A percentile compares a stretch with the other conserved stretches of the same genome.
Evolutionary conservation across 352 stramenopile species (phyloP).

Genomic region (Ophiocytium majus): DNA sequence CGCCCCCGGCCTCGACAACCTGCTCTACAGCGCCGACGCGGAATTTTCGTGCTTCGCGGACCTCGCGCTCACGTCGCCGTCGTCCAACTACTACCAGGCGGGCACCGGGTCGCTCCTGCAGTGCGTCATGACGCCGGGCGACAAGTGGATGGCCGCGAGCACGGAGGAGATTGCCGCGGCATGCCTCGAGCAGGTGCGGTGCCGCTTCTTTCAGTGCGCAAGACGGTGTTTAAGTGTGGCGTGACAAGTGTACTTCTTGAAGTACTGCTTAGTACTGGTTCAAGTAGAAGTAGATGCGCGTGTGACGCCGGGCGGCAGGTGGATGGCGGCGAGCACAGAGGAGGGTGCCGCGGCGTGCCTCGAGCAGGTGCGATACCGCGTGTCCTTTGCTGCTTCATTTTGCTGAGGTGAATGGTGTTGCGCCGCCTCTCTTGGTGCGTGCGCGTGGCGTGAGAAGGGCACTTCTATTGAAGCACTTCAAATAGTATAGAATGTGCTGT

Average conservation of each 20-base stretch:
- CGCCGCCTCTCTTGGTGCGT: too few relatives aligned
- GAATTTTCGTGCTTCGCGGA: slow-evolving; percentile 82
- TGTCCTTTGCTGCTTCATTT: too few relatives aligned
- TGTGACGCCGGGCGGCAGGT: slow-evolving; percentile 60
- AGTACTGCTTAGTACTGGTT: too few relatives aligned
- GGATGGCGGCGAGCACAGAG: slow-evolving; percentile 58
- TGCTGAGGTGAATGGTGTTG: too few relatives aligned
- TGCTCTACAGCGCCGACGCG: slow-evolving; percentile 76
- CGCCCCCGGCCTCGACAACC: slow-evolving; percentile 73
- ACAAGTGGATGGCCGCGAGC: slow-evolving; percentile 60
- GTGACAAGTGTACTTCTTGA: too few relatives aligned
- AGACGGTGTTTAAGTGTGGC: too few relatives aligned
- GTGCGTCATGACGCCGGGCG: slow-evolving; percentile 59
- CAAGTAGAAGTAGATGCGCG: too few relatives aligned
- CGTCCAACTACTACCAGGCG: slow-evolving; percentile 74
- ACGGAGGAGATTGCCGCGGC: slow-evolving; percentile 57
- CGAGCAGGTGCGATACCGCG: too few relatives aligned
- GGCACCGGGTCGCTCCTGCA: slow-evolving; percentile 60
- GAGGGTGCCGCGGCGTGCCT: slow-evolving; percentile 56
- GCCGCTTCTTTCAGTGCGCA: too few relatives aligned
- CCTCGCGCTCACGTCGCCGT: slow-evolving; percentile 70
- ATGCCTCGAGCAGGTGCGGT: slow-evolving; percentile 54
- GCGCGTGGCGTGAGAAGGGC: too few relatives aligned
- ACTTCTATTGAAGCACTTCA: too few relatives aligned
- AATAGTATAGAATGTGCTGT: too few relatives aligned